Conservation (phyloP, 257 asterid genomes). For the Solanum stenotomum region DNA sequence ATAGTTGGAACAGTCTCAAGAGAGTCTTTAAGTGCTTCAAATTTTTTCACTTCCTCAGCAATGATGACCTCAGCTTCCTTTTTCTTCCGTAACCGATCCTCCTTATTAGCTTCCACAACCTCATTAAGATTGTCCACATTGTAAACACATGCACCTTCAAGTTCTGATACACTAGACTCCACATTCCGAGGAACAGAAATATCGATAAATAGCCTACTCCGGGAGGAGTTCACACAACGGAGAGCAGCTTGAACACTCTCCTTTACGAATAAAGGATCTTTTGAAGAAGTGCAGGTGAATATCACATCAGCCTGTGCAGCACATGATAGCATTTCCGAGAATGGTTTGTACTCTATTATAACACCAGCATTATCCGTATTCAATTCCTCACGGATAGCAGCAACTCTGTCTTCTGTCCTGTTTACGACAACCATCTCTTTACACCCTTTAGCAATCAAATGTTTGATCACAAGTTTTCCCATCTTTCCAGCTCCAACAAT, state of each 20-base stretch:
- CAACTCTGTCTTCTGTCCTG: slow-evolving; percentile 67
- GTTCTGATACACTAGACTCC: slow-evolving; percentile 56
- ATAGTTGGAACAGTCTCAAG: slow-evolving; percentile 81
- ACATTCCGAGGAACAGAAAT: slow-evolving; percentile 89
- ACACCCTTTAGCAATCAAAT: slow-evolving; percentile 72
- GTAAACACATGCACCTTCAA: slow-evolving; percentile 44
- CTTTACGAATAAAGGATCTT: slow-evolving; percentile 51
- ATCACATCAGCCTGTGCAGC: slow-evolving; percentile 71
- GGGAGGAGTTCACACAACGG: slow-evolving; percentile 26
- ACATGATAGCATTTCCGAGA: slow-evolving; percentile 45
- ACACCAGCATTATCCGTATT: slow-evolving; percentile 33
- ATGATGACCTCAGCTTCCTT: slow-evolving; percentile 68
- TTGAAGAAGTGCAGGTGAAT: slow-evolving; percentile 76
- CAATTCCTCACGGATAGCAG: slow-evolving; percentile 48
- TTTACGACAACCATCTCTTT: slow-evolving; percentile 64
- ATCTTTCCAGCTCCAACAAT: slow-evolving; percentile 93
- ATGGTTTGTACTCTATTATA: slow-evolving; percentile 42
- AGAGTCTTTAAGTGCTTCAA: slow-evolving; percentile 77
- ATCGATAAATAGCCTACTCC: slow-evolving; percentile 55
- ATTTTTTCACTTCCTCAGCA: slow-evolving; percentile 54
- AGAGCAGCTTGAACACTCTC: slow-evolving; percentile 48
- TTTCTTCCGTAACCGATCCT: slow-evolving; percentile 60
- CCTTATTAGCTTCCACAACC: slow-evolving; percentile 86
- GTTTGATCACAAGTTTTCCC: slow-evolving; percentile 88
- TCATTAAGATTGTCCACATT: slow-evolving; percentile 83